These are phyloP conservation scores for Sophora flavescens DNA, from an alignment of 306 rosid species.

Conservation along the genomic window DNA sequence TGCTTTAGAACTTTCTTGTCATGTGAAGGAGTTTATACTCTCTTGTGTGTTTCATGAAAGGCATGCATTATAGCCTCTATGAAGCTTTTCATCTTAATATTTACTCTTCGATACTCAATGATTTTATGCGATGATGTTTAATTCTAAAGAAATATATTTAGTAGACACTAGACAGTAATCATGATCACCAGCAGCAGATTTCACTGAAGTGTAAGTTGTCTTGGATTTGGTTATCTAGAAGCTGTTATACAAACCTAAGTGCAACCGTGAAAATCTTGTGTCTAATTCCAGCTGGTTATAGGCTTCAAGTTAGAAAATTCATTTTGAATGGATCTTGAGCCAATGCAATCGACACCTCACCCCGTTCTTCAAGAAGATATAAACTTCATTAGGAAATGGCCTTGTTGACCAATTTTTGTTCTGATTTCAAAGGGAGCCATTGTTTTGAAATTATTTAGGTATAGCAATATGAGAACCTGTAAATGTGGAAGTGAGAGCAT, in stretches of 20 bases:
- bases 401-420: background rate
- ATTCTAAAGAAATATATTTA: background rate
- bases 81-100: background rate
- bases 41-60: slow-evolving; percentile 17
- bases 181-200: background rate
- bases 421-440: background rate
- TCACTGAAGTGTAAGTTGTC: slow-evolving; percentile 14
- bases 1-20: slow-evolving; percentile 40
- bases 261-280: background rate
- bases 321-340: slow-evolving; percentile 18
- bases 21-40: slow-evolving; percentile 6
- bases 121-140: slow-evolving; percentile 1
- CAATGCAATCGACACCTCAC: slow-evolving; percentile 15
- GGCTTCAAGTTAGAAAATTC: slow-evolving; percentile 11
- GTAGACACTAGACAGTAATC: background rate
- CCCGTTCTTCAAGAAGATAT: slow-evolving; percentile 17
- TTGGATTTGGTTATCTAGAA: slow-evolving; percentile 1
- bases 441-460: background rate
- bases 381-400: slow-evolving; percentile 5
- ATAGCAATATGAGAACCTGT: background rate
- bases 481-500: slow-evolving; percentile 25
- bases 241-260: background rate
- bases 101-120: background rate
- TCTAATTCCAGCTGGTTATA: slow-evolving; percentile 4
- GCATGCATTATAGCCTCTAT: slow-evolving; percentile 17